A percentile compares a stretch with the other conserved stretches of the same genome.
phyloP scores from a whole-genome alignment of 2,329 filamentous ascomycete genomes.

The Didymella lethalis region DNA sequence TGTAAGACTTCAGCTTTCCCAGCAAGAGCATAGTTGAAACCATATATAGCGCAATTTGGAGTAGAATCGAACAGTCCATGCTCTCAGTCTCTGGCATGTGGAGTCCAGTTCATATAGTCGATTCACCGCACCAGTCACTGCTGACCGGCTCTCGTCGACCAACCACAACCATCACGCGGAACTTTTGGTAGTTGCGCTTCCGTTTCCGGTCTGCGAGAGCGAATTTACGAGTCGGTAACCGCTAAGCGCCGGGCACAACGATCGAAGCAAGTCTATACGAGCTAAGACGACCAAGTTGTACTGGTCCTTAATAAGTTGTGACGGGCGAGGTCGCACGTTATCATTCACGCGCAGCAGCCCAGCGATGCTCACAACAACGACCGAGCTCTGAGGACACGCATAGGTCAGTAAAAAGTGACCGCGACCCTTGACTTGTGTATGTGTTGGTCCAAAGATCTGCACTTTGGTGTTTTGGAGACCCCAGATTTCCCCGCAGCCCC shows the following conservation, averaged over 20 bases:
- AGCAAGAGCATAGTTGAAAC: conserved; percentile 15
- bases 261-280: background rate
- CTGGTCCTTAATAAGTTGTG: background rate
- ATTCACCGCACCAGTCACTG: background rate
- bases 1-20: conserved; percentile 12
- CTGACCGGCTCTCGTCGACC: background rate
- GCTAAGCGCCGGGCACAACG: background rate
- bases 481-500: conserved; percentile 21
- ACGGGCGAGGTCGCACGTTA: background rate
- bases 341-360: background rate
- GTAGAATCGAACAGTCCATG: conserved; percentile 9
- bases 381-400: conserved; percentile 14
- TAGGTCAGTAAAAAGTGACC: conserved; percentile 1
- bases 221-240: background rate
- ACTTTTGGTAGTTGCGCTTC: background rate
- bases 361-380: background rate
- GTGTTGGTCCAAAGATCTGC: conserved; percentile 5
- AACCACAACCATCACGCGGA: background rate
- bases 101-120: background rate
- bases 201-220: background rate
- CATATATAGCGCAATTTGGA: conserved; percentile 13
- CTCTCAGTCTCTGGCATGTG: background rate
- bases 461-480: conserved; percentile 1
- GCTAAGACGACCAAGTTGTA: background rate
- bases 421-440: background rate